Conservation (phyloP, 2,329 filamentous ascomycete genomes). For the Exserohilum rostratum region DNA sequence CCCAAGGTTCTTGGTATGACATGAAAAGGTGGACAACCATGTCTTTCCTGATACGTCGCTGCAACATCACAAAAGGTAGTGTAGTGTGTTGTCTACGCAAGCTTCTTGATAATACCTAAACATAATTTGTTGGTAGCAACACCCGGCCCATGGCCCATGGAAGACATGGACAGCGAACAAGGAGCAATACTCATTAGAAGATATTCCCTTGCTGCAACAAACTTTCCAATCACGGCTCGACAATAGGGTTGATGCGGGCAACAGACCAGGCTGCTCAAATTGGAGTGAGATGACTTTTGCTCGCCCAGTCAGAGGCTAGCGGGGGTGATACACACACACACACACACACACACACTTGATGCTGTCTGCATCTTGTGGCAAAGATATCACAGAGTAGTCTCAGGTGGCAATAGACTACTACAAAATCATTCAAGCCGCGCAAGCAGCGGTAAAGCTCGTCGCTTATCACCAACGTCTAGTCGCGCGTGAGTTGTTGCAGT, state of each 20-base stretch:
- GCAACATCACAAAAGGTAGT: not conserved
- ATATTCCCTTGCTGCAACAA: not conserved
- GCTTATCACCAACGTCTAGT: not conserved
- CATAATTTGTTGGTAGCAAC: not conserved
- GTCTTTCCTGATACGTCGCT: too few species aligned
- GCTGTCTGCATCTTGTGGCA: not conserved
- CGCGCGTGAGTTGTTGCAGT: slow-evolving; percentile 2
- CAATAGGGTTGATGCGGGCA: not conserved
- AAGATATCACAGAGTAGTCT: not conserved
- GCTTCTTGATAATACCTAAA: not conserved
- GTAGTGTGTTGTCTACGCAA: not conserved
- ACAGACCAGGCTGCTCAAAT: not conserved
- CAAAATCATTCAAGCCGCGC: not conserved
- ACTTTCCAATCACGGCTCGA: not conserved
- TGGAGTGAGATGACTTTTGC: not conserved
- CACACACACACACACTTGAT: not conserved
- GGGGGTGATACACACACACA: too few species aligned
- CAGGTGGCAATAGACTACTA: not conserved
- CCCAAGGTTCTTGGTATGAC: too few species aligned
- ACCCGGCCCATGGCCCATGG: not conserved
- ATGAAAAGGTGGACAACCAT: too few species aligned
- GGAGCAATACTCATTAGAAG: not conserved
- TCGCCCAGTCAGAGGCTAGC: not conserved
- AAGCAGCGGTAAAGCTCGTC: not conserved
- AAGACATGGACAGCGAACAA: too few species aligned